Evolutionary conservation across 768 basidiomycete genomes (phyloP).

Genomic region (Lentinula detonsa): DNA sequence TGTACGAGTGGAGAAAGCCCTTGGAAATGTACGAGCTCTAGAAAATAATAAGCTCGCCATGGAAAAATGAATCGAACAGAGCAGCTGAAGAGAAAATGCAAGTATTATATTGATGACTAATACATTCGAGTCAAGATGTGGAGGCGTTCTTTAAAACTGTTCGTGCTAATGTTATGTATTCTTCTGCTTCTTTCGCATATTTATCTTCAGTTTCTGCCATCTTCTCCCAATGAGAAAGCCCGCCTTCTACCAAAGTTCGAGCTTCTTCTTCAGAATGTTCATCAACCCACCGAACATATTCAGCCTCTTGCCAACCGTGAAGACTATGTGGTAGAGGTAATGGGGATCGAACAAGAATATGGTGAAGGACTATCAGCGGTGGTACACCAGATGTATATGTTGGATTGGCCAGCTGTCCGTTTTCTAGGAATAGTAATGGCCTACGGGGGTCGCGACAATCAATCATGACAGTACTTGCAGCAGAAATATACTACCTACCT

Average conservation of each 20-base stretch:
- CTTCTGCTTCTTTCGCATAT: conserved; percentile 38
- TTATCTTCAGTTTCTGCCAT: conserved; percentile 51
- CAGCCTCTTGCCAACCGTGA: conserved; percentile 92
- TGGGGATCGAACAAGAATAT: conserved; percentile 86
- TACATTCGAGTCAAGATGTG: not conserved
- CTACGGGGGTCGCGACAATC: conserved; percentile 30
- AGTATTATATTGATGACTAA: not conserved
- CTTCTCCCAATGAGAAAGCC: conserved; percentile 76
- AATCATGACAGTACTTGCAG: not conserved
- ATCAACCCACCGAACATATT: conserved; percentile 95
- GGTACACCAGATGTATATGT: conserved; percentile 73
- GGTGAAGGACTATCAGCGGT: conserved; percentile 83
- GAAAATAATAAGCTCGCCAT: conserved; percentile 25
- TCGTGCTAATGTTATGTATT: conserved; percentile 65
- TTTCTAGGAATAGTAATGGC: conserved; percentile 87
- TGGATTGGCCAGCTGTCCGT: conserved; percentile 56
- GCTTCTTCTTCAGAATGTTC: conserved; percentile 83
- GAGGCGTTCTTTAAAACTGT: conserved; percentile 32
- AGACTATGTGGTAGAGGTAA: conserved; percentile 81
- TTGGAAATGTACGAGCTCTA: conserved; percentile 24
- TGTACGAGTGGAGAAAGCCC: conserved; percentile 24
- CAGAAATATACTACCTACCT: conserved; percentile 42
- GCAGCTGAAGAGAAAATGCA: not conserved
- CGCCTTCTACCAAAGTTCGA: conserved; percentile 73
- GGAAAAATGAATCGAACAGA: not conserved